Conservation (phyloP, 2,329 filamentous ascomycete species). For the Colletotrichum truncatum region DNA sequence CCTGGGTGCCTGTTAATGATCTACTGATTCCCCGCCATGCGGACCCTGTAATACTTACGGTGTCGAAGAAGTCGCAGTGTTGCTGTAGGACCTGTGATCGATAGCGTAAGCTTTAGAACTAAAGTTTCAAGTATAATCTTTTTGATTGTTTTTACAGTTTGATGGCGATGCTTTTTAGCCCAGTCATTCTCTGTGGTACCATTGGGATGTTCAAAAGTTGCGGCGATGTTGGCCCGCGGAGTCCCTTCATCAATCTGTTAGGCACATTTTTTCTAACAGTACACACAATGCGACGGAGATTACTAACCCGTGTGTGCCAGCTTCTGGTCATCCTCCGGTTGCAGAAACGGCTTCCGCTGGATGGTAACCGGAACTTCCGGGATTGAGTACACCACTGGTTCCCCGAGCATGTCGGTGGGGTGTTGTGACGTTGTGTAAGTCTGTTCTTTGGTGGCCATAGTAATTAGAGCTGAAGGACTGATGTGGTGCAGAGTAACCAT, state of each 20-base stretch:
- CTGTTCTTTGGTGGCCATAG: slow-evolving; percentile 3
- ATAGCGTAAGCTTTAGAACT: background rate
- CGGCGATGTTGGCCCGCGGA: slow-evolving; percentile 44
- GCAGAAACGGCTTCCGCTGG: slow-evolving; percentile 39
- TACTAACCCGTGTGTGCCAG: slow-evolving; percentile 37
- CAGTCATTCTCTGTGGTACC: slow-evolving; percentile 44
- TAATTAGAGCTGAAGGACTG: background rate
- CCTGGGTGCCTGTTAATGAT: slow-evolving; percentile 20
- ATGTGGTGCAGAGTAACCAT: background rate
- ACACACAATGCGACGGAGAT: background rate
- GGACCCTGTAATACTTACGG: background rate
- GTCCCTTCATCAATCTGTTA: slow-evolving; percentile 35
- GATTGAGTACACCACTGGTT: slow-evolving; percentile 16
- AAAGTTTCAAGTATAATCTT: background rate
- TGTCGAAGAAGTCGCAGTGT: slow-evolving; percentile 52
- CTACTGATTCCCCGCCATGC: too few relatives aligned
- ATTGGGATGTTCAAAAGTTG: slow-evolving; percentile 42
- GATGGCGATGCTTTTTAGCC: slow-evolving; percentile 39
- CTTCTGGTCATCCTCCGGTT: slow-evolving; percentile 37
- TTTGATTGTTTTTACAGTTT: slow-evolving; percentile 35
- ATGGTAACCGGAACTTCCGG: slow-evolving; percentile 36
- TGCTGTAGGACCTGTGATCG: slow-evolving; percentile 42
- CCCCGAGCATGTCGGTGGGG: background rate
- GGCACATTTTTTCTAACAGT: too few relatives aligned
- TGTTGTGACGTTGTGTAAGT: background rate